phyloP scores from a whole-genome alignment of 2,329 filamentous ascomycete species.

The Lecanosticta acicola region DNA sequence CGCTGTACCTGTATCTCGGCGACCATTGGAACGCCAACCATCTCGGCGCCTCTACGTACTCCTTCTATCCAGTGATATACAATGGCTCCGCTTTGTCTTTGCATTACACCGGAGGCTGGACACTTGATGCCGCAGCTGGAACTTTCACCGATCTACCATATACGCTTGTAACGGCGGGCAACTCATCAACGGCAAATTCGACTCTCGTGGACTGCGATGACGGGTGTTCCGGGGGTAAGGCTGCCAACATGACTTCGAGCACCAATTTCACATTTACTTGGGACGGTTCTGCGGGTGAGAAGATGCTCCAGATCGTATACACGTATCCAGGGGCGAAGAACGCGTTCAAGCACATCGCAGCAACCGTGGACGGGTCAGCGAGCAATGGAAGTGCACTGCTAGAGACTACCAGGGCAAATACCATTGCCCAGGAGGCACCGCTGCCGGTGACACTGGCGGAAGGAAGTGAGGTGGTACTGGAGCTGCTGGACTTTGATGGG shows the following conservation, averaged over 20 bases:
- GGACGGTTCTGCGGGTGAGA: conserved; percentile 15
- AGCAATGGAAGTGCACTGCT: conserved; percentile 18
- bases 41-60: conserved; percentile 35
- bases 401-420: conserved; percentile 20
- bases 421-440: conserved; percentile 20
- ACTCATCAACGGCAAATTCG: conserved; percentile 15
- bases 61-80: conserved; percentile 25
- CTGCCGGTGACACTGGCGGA: conserved; percentile 16
- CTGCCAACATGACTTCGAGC: conserved; percentile 19
- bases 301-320: conserved; percentile 22
- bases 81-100: conserved; percentile 16
- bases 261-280: conserved; percentile 21
- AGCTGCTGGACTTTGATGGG: conserved; percentile 17
- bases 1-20: conserved; percentile 54
- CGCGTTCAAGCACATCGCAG: conserved; percentile 20
- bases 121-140: conserved; percentile 21
- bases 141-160: conserved; percentile 21
- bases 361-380: conserved; percentile 16
- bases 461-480: conserved; percentile 19
- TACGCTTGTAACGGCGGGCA: conserved; percentile 16
- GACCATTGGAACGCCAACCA: conserved; percentile 61
- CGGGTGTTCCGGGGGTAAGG: conserved; percentile 16
- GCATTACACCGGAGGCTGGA: conserved; percentile 25
- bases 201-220: conserved; percentile 17
- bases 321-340: conserved; percentile 24